These are phyloP conservation scores for Triticum timopheevii DNA, from an alignment of 176 grass and related monocot species.

Conservation along the genomic window DNA sequence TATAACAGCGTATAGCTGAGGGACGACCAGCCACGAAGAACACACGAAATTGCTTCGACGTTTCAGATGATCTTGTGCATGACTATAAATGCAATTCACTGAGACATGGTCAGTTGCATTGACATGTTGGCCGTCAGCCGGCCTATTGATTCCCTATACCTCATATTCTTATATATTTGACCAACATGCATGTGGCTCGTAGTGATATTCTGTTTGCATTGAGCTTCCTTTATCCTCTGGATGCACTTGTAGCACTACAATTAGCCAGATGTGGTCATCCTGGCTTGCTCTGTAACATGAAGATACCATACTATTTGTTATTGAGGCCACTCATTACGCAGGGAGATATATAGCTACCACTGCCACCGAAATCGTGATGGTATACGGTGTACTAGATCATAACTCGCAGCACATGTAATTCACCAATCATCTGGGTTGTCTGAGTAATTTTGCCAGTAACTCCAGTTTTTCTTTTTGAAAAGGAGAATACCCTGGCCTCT, in stretches of 20 bases:
- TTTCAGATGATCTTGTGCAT: not conserved
- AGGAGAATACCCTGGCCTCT: not conserved
- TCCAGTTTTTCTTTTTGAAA: not conserved
- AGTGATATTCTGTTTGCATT: not conserved
- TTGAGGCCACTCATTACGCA: not conserved
- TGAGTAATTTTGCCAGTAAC: not conserved
- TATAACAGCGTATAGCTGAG: too few species aligned
- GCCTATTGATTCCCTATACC: not conserved
- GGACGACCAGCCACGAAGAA: too few species aligned
- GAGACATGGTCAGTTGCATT: not conserved
- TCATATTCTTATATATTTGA: not conserved
- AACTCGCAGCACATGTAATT: not conserved
- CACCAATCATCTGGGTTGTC: not conserved
- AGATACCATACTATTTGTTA: not conserved
- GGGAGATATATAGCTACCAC: not conserved
- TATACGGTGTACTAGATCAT: not conserved
- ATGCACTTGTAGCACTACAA: not conserved
- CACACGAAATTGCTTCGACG: too few species aligned
- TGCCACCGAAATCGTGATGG: not conserved
- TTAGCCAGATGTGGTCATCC: not conserved
- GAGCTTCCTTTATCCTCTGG: not conserved
- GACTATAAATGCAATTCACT: not conserved
- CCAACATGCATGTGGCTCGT: not conserved
- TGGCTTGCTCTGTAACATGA: not conserved
- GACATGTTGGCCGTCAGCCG: not conserved